Base-by-base conservation (phyloP, 2,329 filamentous ascomycete genomes). In the Monosporascus ibericus region DNA sequence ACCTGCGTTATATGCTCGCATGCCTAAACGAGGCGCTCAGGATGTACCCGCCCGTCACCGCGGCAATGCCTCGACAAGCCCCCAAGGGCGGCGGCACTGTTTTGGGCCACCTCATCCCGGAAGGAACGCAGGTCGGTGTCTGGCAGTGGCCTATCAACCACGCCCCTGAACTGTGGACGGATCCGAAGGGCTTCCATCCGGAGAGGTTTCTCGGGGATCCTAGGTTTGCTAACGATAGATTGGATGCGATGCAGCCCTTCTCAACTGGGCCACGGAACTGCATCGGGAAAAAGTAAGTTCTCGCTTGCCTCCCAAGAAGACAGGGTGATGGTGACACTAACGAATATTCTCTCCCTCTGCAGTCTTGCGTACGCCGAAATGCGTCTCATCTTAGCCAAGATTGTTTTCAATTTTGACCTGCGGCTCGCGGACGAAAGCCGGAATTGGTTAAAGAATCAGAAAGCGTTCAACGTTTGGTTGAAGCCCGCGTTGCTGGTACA, bases 1-100 rank as follows among this genome's bases (percentile, higher is more conserved):
- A 51, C 2, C 58, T 72, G 37, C 58, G 58, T 0, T 72, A 70
- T 48, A 59, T 73, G 36, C 57, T 65, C 6, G 71, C 66, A 3
- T 67, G 66, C 24, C 55, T 72, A 1, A 65, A 72, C 44, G 71
- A 73, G 52, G 55, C 63, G 1, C 56, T 72, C 8, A 61, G 71
- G 3, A 53, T 65, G 50, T 71, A 70, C 49, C 70, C 70, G 2
- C 66, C 69, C 0, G 61, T 65, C 0, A 53, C 65, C 0, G 55
- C 53, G 15, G 62, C 62, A 0, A 37, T 69, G n/a, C 64, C 68
- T 1, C 58, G 66, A 2, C n/a, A 56, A 22, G 52, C 53, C 25
- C 54, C 56, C 14, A 47, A 48, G 27, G 54, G 51, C 34, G 61
- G 59, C 2, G 49, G 47, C 6, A 27, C 47, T 3, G 40, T 64